phyloP scores from a whole-genome alignment of 129 eudicot species.

The Solidago caesia region DNA sequence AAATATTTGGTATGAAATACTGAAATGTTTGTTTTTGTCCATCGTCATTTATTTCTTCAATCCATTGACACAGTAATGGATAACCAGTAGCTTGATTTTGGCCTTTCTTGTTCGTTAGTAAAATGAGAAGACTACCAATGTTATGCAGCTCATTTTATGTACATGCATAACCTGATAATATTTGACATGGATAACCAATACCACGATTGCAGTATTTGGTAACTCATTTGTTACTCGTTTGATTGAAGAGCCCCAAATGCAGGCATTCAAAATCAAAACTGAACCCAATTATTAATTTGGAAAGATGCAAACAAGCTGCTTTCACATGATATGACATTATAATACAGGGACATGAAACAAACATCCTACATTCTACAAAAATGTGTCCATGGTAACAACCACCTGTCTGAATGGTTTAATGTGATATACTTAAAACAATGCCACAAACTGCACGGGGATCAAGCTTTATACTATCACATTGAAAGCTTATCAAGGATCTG shows the following conservation, averaged over 20 bases:
- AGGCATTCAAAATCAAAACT: too few relatives aligned
- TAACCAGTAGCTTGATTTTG: too few relatives aligned
- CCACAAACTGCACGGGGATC: not conserved
- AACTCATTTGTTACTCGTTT: not conserved
- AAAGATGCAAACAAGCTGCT: not conserved
- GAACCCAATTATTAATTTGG: too few relatives aligned
- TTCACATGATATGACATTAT: not conserved
- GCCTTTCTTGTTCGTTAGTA: not conserved
- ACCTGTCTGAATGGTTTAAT: not conserved
- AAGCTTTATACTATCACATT: not conserved
- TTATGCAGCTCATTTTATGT: not conserved
- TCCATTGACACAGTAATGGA: too few relatives aligned
- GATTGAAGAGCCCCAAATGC: too few relatives aligned
- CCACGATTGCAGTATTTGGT: not conserved
- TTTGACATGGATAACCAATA: not conserved
- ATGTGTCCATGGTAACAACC: not conserved
- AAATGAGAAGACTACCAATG: not conserved
- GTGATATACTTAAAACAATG: not conserved
- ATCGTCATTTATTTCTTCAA: too few relatives aligned
- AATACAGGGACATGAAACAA: not conserved
- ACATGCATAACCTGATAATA: not conserved
- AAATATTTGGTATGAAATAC: too few relatives aligned
- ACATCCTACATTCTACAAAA: not conserved
- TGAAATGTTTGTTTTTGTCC: too few relatives aligned
- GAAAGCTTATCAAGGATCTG: not conserved